Percentiles rank a stretch among this genome's conserved stretches.
These are phyloP conservation scores for Lachnellula suecica DNA, from an alignment of 2,329 filamentous ascomycete species.

Conservation along the genomic window DNA sequence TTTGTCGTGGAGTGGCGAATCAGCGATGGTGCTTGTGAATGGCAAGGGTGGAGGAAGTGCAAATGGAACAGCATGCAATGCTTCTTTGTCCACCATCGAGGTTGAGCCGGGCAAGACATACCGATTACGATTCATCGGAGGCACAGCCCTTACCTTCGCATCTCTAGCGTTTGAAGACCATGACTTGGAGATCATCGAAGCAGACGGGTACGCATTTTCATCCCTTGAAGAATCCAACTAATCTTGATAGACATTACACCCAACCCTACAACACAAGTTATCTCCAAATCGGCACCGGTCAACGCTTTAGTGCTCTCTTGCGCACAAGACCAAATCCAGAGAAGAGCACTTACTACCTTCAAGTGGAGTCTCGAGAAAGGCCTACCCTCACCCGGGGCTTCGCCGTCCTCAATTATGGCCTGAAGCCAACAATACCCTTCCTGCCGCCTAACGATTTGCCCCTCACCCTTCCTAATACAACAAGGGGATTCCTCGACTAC, in stretches of 20 bases:
- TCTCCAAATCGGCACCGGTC: constrained; percentile 48
- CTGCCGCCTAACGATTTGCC: constrained; percentile 23
- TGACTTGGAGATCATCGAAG: constrained; percentile 57
- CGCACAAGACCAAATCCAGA: constrained; percentile 38
- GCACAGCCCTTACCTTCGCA: constrained; percentile 52
- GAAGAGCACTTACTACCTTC: constrained; percentile 40
- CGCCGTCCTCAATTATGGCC: constrained; percentile 40
- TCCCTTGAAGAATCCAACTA: constrained; percentile 19
- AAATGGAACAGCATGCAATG: constrained; percentile 35
- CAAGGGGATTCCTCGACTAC: constrained; percentile 34
- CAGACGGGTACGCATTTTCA: constrained; percentile 46
- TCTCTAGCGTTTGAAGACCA: constrained; percentile 58
- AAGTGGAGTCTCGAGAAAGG: constrained; percentile 44
- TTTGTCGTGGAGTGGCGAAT: constrained; percentile 60
- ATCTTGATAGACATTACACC: constrained; percentile 36
- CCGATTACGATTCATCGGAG: constrained; percentile 59
- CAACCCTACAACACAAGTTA: constrained; percentile 37
- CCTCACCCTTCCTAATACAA: constrained; percentile 25
- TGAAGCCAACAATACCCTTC: constrained; percentile 6
- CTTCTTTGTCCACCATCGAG: constrained; percentile 47
- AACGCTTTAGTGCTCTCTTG: constrained; percentile 50
- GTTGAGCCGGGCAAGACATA: constrained; percentile 62
- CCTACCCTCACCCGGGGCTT: constrained; percentile 39
- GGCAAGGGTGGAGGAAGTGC: constrained; percentile 47
- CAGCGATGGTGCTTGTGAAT: constrained; percentile 56